phyloP scores from a whole-genome alignment of 2,329 filamentous ascomycete species.

The Pyrenophora tritici-repentis region DNA sequence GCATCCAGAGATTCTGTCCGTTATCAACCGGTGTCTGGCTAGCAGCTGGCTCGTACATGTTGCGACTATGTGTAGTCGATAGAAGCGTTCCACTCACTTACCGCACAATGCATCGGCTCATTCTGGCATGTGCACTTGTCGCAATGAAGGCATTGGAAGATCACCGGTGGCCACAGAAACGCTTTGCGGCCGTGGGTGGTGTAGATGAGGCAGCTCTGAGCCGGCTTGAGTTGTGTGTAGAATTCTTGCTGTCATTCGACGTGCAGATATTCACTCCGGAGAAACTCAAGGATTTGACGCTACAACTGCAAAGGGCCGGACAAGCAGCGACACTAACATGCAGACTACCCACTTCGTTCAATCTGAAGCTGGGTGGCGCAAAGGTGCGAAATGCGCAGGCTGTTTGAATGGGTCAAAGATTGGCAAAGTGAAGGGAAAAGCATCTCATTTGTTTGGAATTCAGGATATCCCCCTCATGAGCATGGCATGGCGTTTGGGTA shows the following conservation, averaged over 20 bases:
- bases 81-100: slow-evolving; percentile 78
- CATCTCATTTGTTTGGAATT: slow-evolving; percentile 20
- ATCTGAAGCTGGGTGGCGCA: slow-evolving; percentile 32
- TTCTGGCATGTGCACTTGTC: slow-evolving; percentile 82
- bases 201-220: slow-evolving; percentile 82
- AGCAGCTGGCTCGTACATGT: slow-evolving; percentile 84
- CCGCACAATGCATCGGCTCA: slow-evolving; percentile 82
- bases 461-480: slow-evolving; percentile 30
- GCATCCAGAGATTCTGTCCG: slow-evolving; percentile 88
- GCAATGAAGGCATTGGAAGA: slow-evolving; percentile 97
- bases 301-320: slow-evolving; percentile 47
- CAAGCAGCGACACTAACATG: slow-evolving; percentile 44
- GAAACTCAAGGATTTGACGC: slow-evolving; percentile 41
- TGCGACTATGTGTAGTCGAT: slow-evolving; percentile 74
- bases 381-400: slow-evolving; percentile 33
- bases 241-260: slow-evolving; percentile 52
- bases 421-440: neutral
- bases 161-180: slow-evolving; percentile 80
- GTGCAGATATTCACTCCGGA: slow-evolving; percentile 46
- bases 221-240: slow-evolving; percentile 77
- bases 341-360: slow-evolving; percentile 43
- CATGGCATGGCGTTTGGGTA: slow-evolving; percentile 31
- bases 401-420: slow-evolving; percentile 5
- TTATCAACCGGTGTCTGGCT: slow-evolving; percentile 94
- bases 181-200: slow-evolving; percentile 85